Base-by-base conservation (phyloP, 257 asterid genomes). In the Jaltomata sinuosa region DNA sequence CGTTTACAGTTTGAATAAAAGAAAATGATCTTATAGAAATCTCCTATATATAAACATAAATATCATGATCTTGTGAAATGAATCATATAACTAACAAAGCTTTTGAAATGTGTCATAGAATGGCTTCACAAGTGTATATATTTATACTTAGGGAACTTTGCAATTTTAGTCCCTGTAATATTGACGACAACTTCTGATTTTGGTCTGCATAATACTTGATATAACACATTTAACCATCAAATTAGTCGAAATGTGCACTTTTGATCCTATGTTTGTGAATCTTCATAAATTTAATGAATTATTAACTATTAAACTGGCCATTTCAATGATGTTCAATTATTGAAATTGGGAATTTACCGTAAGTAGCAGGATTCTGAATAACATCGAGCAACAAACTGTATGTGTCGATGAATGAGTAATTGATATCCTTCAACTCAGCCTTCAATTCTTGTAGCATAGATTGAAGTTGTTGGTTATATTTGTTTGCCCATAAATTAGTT, bases 391-490 rank as follows among this genome's bases (percentile, higher is more conserved):
- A 86, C 85, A 87, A 87, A 22, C 50, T 22, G 64, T 91, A 93
- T 8, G 91, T 81, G 32, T 95, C 95, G 12, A 90, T 87, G 57
- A 84, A 93, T 18, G 97, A 72, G 87, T 93, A 95, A 62, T 55
- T 91, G 81, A 92, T 88, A 54, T 84, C 93, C 3, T 74, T 84
- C 76, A 92, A 89, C 81, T 87, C 90, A 3, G 89, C 80, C 78
- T 94, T 88, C 27, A 96, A 42, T 34, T 80, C 83, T 36, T 79
- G 67, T 88, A 96, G 81, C 94, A 91, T 91, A 34, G 85, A 68
- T 18, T 72, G 68, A 36, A 93, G 89, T 36, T 83, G 90, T 34
- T 84, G 85, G 84, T 93, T 94, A 87, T 90, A 94, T 47, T 92
- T 87, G 0, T 83, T 85, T 2, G 92, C 89, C 97, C 92, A 85